Evolutionary conservation across 1,284 basidiomycete species (phyloP).

Genomic region (Leccinum pachyderme): DNA sequence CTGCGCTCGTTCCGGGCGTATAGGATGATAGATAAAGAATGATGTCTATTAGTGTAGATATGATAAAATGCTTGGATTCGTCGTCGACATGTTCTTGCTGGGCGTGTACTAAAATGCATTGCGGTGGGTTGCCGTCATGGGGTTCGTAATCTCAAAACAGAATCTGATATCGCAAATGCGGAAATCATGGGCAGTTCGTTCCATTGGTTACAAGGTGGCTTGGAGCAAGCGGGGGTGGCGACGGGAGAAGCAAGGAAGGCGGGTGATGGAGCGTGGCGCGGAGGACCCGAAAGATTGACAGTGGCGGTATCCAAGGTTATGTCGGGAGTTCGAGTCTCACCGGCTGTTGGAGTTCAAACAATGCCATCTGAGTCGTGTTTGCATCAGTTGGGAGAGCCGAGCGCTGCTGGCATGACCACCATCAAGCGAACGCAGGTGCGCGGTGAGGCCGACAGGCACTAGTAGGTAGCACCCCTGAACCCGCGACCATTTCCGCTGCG

Average conservation of each 20-base stretch:
- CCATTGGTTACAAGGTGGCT: constrained; percentile 7
- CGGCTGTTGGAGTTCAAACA: not conserved
- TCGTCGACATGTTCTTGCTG: constrained; percentile 12
- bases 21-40: constrained; percentile 9
- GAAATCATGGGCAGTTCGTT: not conserved
- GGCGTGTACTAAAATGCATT: constrained; percentile 29
- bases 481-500: constrained; percentile 30
- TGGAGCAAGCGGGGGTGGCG: constrained; percentile 4
- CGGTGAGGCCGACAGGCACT: not conserved
- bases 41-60: constrained; percentile 21
- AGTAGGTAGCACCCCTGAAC: constrained; percentile 28
- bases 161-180: constrained; percentile 1
- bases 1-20: constrained; percentile 11
- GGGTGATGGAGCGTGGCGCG: constrained; percentile 5
- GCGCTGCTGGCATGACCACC: not conserved
- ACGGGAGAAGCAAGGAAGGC: constrained; percentile 2
- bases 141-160: constrained; percentile 22
- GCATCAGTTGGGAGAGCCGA: not conserved
- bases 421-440: not conserved
- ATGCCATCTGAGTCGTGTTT: constrained; percentile 8
- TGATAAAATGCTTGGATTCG: constrained; percentile 19
- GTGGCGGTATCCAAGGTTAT: not conserved
- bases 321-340: not conserved
- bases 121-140: constrained; percentile 13
- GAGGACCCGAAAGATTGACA: constrained; percentile 15